A percentile compares a stretch with the other conserved stretches of the same genome.
phyloP scores from a whole-genome alignment of 1,139 yeast genomes.

The Geotrichum bryndzae region DNA sequence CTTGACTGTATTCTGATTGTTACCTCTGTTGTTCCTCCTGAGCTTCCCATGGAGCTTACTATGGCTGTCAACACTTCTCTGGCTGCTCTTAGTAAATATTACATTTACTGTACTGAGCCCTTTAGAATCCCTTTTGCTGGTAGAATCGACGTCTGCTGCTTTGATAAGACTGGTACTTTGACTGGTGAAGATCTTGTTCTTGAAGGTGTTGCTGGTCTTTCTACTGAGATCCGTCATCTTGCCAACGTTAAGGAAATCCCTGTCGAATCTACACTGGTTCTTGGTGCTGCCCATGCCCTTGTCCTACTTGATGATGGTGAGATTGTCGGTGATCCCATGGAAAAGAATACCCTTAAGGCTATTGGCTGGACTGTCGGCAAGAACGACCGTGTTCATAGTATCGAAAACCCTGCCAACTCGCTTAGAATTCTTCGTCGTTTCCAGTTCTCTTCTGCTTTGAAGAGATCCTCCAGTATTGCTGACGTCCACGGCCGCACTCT shows the following conservation, averaged over 20 bases:
- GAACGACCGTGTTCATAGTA: slow-evolving; percentile 44
- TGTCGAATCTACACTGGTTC: slow-evolving; percentile 58
- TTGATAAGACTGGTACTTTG: slow-evolving; percentile 96
- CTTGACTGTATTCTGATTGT: slow-evolving; percentile 92
- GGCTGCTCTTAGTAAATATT: slow-evolving; percentile 78
- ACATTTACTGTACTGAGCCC: slow-evolving; percentile 96
- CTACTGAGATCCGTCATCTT: slow-evolving; percentile 50
- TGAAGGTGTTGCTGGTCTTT: slow-evolving; percentile 90
- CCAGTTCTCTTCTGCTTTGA: slow-evolving; percentile 93
- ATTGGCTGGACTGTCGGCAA: slow-evolving; percentile 79
- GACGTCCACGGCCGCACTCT: slow-evolving; percentile 49
- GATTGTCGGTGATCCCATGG: slow-evolving; percentile 98
- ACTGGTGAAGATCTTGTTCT: slow-evolving; percentile 95
- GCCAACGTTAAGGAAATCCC: slow-evolving; percentile 57
- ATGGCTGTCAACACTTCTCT: slow-evolving; percentile 95
- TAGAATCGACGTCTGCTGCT: slow-evolving; percentile 95
- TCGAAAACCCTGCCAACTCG: slow-evolving; percentile 35
- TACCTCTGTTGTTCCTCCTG: slow-evolving; percentile 98
- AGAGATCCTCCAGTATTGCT: slow-evolving; percentile 92
- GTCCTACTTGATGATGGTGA: slow-evolving; percentile 94
- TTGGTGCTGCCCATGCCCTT: slow-evolving; percentile 95
- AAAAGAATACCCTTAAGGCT: slow-evolving; percentile 87
- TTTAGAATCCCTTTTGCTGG: slow-evolving; percentile 98
- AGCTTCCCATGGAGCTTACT: slow-evolving; percentile 96
- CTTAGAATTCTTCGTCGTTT: slow-evolving; percentile 82